Base-by-base conservation (phyloP, 345 rosid species). In the Linum usitatissimum region DNA sequence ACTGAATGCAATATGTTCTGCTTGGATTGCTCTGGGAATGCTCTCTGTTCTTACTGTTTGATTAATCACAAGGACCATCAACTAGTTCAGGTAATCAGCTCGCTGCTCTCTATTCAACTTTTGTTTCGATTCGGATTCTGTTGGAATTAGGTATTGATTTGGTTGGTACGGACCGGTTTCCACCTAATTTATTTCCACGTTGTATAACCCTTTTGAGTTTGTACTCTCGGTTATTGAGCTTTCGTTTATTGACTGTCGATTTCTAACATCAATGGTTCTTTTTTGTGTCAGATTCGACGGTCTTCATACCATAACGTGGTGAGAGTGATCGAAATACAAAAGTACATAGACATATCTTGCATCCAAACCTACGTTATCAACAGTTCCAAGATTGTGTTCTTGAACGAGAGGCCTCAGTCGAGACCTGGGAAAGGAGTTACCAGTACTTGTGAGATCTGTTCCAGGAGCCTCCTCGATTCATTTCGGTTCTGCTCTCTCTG, bases 271-370 rank as follows among this genome's bases (percentile, higher is more conserved):
- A 14, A 3, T 30, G 18, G 18, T 8, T 57, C 13, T 18, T 6
- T 6, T 38, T 20, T 55, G 7, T 51, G n/a, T 56, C 77, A 90
- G 97, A 91, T 91, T 76, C 78, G 97, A 71, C 80, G 97, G 69
- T 91, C 97, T 6, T 91, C 97, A 0, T 91, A 91, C 80, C 95
- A 91, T 55, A 86, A 91, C 85, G 97, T 91, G 51, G 92, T 91
- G 73, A 75, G 97, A 30, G 96, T 91, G 23, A 84, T 83, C 28
- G 97, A 91, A 79, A 87, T 91, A 55, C 93, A 86, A 74, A 91
- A 77, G 80, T 84, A 72, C 77, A 81, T 91, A 59, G 97, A 91
- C 73, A 87, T 86, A 9, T 80, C 93, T 3, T 79, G 86, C 61
- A 86, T 91, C 36, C 97, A 91, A 77, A 91, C 97, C 5, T 91